Base-by-base conservation (phyloP, 163 green algal species). In the Chlamydomonas reinhardtii region DNA sequence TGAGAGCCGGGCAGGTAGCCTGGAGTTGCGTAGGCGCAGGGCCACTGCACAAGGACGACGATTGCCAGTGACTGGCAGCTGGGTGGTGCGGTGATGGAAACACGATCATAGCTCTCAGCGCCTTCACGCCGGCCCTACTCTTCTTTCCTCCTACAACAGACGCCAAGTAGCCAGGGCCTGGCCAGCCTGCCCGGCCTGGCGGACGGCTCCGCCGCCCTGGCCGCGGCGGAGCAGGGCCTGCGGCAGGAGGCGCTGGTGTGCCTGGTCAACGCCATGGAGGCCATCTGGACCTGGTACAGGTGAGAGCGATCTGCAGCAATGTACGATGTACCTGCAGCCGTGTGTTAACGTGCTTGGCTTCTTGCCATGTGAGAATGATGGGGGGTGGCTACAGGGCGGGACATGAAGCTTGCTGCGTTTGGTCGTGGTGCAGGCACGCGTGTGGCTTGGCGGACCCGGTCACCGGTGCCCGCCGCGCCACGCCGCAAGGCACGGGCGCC, bases 231-330 rank as follows among this genome's bases (percentile, higher is more conserved):
- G 85, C 72, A 86, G 83, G 77, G 86, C 74, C 88, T 96, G 76
- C 77, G 91, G 59, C 66, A 93, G 87, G 95, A 98, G 85, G 95
- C 97, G 43, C 92, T 99, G 89, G 89, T 94, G 68, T 97, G 94
- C 79, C 88, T 98, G 66, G 94, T 97, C 15, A 91, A 93, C 82
- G 89, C 95, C 17, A 83, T 97, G 76, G 92, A 94, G 48, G 94
- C 95, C 3, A 91, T 98, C 88, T 89, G 93, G 39, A 87, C 84
- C 32, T 98, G 96, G 96, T 94, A 96, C 92, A 87, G 90, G 83
- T 90, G 74, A 64, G 72, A 14, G 74, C 37, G 9, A 3, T 62
- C 29, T 27, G 76, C 16, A 25, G 69, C 31, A n/a, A 16, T 37
- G 35, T 17, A 54, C 39, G 56, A 32, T 29, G 82, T 14, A 39